Base-by-base conservation (phyloP, 2,329 filamentous ascomycete genomes). In the Coniochaeta sp. region DNA sequence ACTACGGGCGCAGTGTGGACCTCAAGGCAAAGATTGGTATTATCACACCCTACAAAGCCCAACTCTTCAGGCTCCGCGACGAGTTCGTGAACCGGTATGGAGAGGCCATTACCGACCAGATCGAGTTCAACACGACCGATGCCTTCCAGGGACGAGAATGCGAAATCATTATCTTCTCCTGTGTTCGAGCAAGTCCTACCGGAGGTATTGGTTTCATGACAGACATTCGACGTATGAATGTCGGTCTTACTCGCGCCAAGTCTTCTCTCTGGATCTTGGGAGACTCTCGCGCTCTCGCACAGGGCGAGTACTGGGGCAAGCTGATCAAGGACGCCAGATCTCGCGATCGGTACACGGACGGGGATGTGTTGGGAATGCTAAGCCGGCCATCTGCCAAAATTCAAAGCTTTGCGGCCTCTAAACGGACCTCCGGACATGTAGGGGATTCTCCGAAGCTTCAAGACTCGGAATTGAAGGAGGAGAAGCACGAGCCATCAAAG, bases 91-190 rank as follows among this genome's bases (percentile, higher is more conserved):
- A 81, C 16, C 81, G 80, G 50, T 98, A 89, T 69, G 92, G 93
- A 38, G 84, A 90, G 3, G 75, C 73, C 0, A 92, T 99, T 65
- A 81, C 87, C 26, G 87, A 89, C 34, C 83, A 83, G 22, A 89
- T 99, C 65, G 96, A 99, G 66, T 99, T 99, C 82, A 99, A 99
- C 73, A 99, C 95, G 0, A 99, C 95, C 0, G 95, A 99, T 76
- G 96, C 95, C 19, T 99, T 97, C 73, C 95, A 99, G 73, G 95
- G 95, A 64, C 87, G 96, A 66, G 95, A 99, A 74, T 95, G 92
- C 69, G 95, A 99, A 71, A 89, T 99, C 64, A 98, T 99, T 73
- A 98, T 99, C 64, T 99, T 99, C 78, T 98, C 95, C 44, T 99
- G 96, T 73, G 95, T 99, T 63, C 88, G 95, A 77, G 93, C 95